Conservation (phyloP, 192 early-diverging fungal genomes). For the Phycomyces nitens region DNA sequence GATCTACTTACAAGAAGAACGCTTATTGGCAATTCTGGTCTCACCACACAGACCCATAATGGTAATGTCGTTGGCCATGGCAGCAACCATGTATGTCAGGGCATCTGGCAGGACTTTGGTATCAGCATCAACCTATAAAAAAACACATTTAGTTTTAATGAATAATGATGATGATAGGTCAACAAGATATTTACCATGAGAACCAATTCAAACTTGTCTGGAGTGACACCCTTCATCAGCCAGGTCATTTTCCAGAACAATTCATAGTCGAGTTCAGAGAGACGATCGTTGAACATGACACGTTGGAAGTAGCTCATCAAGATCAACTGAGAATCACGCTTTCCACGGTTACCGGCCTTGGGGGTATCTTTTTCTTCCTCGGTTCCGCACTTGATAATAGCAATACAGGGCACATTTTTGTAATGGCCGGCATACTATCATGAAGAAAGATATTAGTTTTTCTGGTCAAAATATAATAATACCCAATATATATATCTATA, state of each 20-base stretch:
- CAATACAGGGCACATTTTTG: constrained; percentile 58
- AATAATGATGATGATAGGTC: too few species aligned
- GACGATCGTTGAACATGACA: constrained; percentile 77
- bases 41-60: constrained; percentile 99
- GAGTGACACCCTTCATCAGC: constrained; percentile 76
- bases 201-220: constrained; percentile 78
- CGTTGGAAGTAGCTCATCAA: constrained; percentile 92
- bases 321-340: constrained; percentile 93
- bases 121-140: constrained; percentile 76
- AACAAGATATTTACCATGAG: constrained; percentile 51
- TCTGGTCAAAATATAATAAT: too few species aligned
- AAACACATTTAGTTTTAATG: neutral
- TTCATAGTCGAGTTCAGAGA: constrained; percentile 89
- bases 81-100: constrained; percentile 81
- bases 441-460: too few species aligned
- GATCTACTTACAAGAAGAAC: constrained; percentile 80
- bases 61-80: constrained; percentile 84
- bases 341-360: constrained; percentile 90
- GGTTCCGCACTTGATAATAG: constrained; percentile 74
- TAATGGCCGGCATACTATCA: constrained; percentile 73
- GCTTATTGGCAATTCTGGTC: constrained; percentile 94
- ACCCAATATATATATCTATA: too few species aligned
- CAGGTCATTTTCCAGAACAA: constrained; percentile 79
- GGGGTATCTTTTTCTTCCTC: constrained; percentile 56
- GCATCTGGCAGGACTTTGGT: constrained; percentile 78